A percentile compares a stretch with the other conserved stretches of the same genome.
Evolutionary conservation across 345 rosid species (phyloP).

Genomic region (Melaleuca alternifolia): DNA sequence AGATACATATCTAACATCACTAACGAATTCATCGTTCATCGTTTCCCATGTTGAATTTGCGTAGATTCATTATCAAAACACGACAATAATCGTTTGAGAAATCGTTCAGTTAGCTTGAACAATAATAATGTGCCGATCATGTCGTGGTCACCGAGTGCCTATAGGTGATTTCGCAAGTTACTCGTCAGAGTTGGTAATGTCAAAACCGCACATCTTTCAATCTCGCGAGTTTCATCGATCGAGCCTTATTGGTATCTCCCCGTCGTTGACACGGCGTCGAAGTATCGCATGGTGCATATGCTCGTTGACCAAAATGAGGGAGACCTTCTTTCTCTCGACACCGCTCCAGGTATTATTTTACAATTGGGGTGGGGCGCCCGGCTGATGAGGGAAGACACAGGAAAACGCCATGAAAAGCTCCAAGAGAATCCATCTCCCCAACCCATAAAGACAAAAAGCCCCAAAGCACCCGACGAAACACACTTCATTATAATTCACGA

Average conservation of each 20-base stretch:
- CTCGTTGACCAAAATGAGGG: too few species aligned
- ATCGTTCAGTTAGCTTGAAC: fast-evolving
- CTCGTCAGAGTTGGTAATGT: too few species aligned
- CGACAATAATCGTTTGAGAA: too few species aligned
- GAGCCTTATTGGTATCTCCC: too few species aligned
- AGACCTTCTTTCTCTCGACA: too few species aligned
- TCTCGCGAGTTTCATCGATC: background rate
- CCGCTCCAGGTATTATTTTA: background rate
- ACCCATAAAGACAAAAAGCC: background rate
- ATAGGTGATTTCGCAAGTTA: fast-evolving
- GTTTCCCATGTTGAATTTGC: fast-evolving
- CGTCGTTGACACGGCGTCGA: too few species aligned
- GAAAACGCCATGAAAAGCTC: background rate
- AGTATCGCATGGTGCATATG: too few species aligned
- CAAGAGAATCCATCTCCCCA: background rate
- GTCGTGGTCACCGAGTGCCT: fast-evolving
- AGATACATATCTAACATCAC: too few species aligned
- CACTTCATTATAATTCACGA: background rate
- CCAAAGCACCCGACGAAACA: background rate
- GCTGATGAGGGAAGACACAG: background rate
- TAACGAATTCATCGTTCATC: background rate
- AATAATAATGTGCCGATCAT: background rate
- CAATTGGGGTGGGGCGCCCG: background rate
- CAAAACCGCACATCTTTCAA: too few species aligned
- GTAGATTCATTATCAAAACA: background rate